Base-by-base conservation (phyloP, 2,329 filamentous ascomycete genomes). In the Penicillium sp. region DNA sequence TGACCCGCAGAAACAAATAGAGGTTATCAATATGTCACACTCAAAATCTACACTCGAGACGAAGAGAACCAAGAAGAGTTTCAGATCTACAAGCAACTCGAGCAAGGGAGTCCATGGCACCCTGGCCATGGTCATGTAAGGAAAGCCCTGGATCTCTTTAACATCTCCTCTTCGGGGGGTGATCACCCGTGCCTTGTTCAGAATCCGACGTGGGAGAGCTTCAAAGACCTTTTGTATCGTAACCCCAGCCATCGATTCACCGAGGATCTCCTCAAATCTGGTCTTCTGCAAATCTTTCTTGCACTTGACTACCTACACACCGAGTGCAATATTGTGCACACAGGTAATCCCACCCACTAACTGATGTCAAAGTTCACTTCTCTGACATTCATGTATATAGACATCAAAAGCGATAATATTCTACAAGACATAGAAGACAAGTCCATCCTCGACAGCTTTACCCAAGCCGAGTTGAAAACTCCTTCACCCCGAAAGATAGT, bases 131-230 rank as follows among this genome's bases (percentile, higher is more conserved):
- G 44, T 32, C 61, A 68, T 60, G 46, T 76, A 21, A 66, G 72
- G 47, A 65, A 18, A 40, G 56, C 68, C 1, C 59, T 71, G 6
- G 70, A 74, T 59, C 46, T 59, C 4, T 73, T 76, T 55, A 63
- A 63, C 0, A 66, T 76, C 47, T 52, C 61, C 14, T 62, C 61
- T 45, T 48, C 63, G 0, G 45, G 58, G 1, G 67, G 67, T 24
- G 16, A 52, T 39, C 69, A 73, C 59, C 55, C 38, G 6, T 72
- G 70, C 57, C 66, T 74, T 24, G 65, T 72, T 24, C 71, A 71
- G 44, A 63, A 62, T 14, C 67, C 68, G 6, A 69, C 71, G 61
- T 74, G 75, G 68, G 74, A 77, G 27, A 79, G 71, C 55, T 75
- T 73, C 42, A 68, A 58, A 38, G 71, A 76, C 46, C 54, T 79